phyloP scores from a whole-genome alignment of 2,329 filamentous ascomycete genomes.

The Arthrobotrys sinensis region DNA sequence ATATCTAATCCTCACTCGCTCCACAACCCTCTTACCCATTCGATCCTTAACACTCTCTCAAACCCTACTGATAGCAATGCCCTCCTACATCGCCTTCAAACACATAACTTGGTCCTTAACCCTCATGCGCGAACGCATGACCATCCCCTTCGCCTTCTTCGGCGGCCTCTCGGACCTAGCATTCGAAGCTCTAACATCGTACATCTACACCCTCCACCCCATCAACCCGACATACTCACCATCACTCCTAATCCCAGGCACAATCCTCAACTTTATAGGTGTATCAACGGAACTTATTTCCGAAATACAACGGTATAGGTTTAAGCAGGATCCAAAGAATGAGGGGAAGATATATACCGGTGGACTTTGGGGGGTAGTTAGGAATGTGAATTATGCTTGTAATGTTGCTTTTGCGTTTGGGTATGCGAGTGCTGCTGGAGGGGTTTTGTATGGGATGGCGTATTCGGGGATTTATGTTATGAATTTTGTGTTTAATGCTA shows the following conservation, averaged over 20 bases:
- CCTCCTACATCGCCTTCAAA: slow-evolving; percentile 30
- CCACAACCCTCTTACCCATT: slow-evolving; percentile 2
- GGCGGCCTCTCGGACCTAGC: slow-evolving; percentile 11
- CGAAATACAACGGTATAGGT: slow-evolving; percentile 34
- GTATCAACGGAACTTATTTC: slow-evolving; percentile 28
- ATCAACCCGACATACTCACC: slow-evolving; percentile 28
- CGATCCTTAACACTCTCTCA: slow-evolving; percentile 16
- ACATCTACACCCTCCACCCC: slow-evolving; percentile 26
- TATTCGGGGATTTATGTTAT: slow-evolving; percentile 47
- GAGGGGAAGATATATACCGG: slow-evolving; percentile 48
- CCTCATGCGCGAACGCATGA: slow-evolving; percentile 46
- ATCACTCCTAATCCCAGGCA: slow-evolving; percentile 12
- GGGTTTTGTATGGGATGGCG: slow-evolving; percentile 23
- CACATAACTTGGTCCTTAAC: slow-evolving; percentile 36
- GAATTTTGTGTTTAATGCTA: slow-evolving; percentile 46
- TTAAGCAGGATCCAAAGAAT: slow-evolving; percentile 32
- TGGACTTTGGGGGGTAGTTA: slow-evolving; percentile 33
- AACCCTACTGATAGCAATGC: slow-evolving; percentile 30
- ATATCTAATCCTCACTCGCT: slow-evolving; percentile 32
- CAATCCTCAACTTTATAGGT: slow-evolving; percentile 3
- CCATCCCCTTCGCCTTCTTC: slow-evolving; percentile 26
- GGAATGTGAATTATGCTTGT: slow-evolving; percentile 53
- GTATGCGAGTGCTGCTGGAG: slow-evolving; percentile 37
- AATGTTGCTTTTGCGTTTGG: slow-evolving; percentile 40
- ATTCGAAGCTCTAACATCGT: slow-evolving; percentile 37